Evolutionary conservation across 768 basidiomycete species (phyloP).

Genomic region (Clitopilus hobsonii): DNA sequence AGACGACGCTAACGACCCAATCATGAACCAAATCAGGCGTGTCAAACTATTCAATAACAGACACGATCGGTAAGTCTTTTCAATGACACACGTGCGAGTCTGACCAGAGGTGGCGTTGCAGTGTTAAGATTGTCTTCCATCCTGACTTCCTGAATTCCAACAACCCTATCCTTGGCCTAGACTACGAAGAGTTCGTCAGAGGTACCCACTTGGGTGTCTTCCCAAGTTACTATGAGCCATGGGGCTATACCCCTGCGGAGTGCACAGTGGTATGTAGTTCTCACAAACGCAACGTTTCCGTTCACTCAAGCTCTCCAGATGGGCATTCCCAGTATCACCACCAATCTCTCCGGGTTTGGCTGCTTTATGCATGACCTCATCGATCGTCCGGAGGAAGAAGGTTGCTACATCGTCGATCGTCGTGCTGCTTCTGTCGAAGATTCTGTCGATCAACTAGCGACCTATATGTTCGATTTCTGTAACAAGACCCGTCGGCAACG

Average conservation of each 20-base stretch:
- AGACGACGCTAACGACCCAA: constrained; percentile 88
- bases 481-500: constrained; percentile 90
- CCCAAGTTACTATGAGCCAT: constrained; percentile 95
- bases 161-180: constrained; percentile 94
- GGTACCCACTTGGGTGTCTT: constrained; percentile 99
- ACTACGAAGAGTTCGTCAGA: constrained; percentile 98
- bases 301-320: constrained; percentile 45
- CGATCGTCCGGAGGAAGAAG: constrained; percentile 90
- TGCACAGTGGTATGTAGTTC: constrained; percentile 82
- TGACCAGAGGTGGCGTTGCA: background rate
- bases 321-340: constrained; percentile 97
- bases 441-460: constrained; percentile 79
- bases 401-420: constrained; percentile 95
- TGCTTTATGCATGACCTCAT: constrained; percentile 99
- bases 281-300: background rate
- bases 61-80: constrained; percentile 42
- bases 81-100: background rate
- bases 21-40: constrained; percentile 90
- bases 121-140: constrained; percentile 97
- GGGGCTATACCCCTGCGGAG: constrained; percentile 97
- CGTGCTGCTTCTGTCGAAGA: constrained; percentile 88
- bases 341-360: constrained; percentile 96
- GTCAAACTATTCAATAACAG: constrained; percentile 89
- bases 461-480: constrained; percentile 70
- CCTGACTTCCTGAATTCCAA: constrained; percentile 98